Evolutionary conservation across 2,329 filamentous ascomycete genomes (phyloP).

Genomic region (Berkeleyomyces basicola): DNA sequence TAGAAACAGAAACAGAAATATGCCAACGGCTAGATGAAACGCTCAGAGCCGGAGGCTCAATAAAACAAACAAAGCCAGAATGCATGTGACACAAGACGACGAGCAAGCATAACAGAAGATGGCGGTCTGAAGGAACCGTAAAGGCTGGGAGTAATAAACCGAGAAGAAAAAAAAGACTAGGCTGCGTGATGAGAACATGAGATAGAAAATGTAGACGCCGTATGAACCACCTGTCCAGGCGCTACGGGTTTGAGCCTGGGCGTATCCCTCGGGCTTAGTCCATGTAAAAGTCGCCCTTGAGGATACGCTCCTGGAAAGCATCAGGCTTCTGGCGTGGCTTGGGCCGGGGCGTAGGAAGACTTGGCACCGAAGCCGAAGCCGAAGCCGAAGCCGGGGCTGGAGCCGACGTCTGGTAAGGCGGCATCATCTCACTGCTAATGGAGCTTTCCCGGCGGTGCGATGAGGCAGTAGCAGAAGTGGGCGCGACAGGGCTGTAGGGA

Average conservation of each 20-base stretch:
- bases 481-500: neutral
- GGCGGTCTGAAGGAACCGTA: neutral
- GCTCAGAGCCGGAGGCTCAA: neutral
- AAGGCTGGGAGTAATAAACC: neutral
- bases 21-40: neutral
- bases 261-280: slow-evolving; percentile 39
- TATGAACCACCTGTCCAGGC: neutral
- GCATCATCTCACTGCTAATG: slow-evolving; percentile 24
- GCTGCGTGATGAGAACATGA: neutral
- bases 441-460: slow-evolving; percentile 39
- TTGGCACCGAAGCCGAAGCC: neutral
- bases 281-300: slow-evolving; percentile 98
- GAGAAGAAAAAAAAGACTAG: neutral
- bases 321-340: slow-evolving; percentile 66
- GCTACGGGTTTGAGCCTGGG: neutral
- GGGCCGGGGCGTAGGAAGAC: slow-evolving; percentile 22
- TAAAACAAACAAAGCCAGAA: neutral
- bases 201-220: neutral
- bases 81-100: neutral
- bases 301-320: slow-evolving; percentile 87
- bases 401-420: slow-evolving; percentile 20
- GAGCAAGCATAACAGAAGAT: neutral
- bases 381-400: neutral
- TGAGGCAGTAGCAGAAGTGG: neutral
- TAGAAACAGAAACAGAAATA: neutral